These are phyloP conservation scores for Akanthomyces muscarius DNA, from an alignment of 2,329 filamentous ascomycete species.

Conservation along the genomic window DNA sequence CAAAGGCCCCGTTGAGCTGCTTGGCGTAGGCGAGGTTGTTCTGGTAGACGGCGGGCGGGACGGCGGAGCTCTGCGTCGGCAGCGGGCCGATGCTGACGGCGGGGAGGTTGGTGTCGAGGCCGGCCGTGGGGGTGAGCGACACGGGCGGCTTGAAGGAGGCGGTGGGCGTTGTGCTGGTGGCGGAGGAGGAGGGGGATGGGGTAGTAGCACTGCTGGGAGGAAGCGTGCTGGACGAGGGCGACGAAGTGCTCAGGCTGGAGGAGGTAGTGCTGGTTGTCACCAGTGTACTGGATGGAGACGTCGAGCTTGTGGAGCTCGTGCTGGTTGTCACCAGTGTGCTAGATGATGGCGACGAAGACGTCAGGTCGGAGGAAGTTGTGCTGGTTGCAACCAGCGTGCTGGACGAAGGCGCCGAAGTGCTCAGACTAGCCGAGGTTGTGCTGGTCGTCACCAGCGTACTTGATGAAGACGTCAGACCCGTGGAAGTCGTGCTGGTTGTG, in stretches of 20 bases:
- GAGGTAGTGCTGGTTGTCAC: too few relatives aligned
- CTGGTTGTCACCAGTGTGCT: too few relatives aligned
- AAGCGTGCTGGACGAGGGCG: too few relatives aligned
- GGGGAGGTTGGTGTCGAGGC: slow-evolving; percentile 37
- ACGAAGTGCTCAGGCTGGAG: too few relatives aligned
- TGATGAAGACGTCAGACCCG: not conserved
- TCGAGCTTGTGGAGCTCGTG: too few relatives aligned
- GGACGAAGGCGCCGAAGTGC: too few relatives aligned
- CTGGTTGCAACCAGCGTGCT: too few relatives aligned
- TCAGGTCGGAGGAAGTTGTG: too few relatives aligned
- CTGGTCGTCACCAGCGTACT: slow-evolving; percentile 16
- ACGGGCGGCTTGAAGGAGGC: slow-evolving; percentile 2
- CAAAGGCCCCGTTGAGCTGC: slow-evolving; percentile 46
- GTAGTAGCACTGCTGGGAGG: not conserved
- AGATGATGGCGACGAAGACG: too few relatives aligned
- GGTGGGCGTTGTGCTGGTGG: slow-evolving; percentile 14
- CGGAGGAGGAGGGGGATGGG: not conserved
- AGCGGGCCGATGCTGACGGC: slow-evolving; percentile 36
- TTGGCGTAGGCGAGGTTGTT: slow-evolving; percentile 43
- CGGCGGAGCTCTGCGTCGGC: slow-evolving; percentile 35
- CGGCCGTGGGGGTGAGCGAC: slow-evolving; percentile 33
- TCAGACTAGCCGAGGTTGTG: not conserved
- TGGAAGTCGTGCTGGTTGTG: not conserved
- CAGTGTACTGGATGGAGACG: too few relatives aligned
- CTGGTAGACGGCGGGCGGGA: slow-evolving; percentile 39